phyloP scores from a whole-genome alignment of 306 rosid genomes.

The Albizia julibrissin region DNA sequence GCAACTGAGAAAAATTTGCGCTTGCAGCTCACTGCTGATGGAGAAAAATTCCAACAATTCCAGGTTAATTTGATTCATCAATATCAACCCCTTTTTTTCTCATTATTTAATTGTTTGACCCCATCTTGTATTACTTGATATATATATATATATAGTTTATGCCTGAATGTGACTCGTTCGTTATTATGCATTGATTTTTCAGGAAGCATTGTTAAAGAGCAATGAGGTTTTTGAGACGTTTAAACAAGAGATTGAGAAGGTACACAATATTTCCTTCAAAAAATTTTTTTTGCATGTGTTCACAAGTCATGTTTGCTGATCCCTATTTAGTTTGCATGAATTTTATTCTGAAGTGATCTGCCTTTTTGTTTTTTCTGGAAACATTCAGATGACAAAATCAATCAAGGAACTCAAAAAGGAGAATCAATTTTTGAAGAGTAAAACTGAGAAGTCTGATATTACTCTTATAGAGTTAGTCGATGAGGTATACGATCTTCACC shows the following conservation, averaged over 20 bases:
- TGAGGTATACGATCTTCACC: constrained; percentile 60
- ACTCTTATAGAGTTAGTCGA: constrained; percentile 82
- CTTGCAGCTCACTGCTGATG: constrained; percentile 84
- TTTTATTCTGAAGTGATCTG: constrained; percentile 18
- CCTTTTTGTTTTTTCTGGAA: constrained; percentile 30
- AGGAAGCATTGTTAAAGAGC: constrained; percentile 92
- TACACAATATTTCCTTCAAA: constrained; percentile 31
- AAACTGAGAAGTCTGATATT: constrained; percentile 81
- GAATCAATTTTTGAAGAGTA: constrained; percentile 87
- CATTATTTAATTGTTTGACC: not conserved
- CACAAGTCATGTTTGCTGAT: constrained; percentile 24
- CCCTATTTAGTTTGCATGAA: constrained; percentile 22
- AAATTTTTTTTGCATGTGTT: constrained; percentile 21
- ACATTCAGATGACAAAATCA: constrained; percentile 85
- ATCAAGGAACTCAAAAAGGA: constrained; percentile 95
- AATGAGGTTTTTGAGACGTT: constrained; percentile 91
- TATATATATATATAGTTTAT: not conserved
- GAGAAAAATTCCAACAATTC: constrained; percentile 93
- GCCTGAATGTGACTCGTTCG: constrained; percentile 18
- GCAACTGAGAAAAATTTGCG: constrained; percentile 85
- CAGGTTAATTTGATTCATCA: constrained; percentile 52
- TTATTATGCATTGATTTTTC: constrained; percentile 43
- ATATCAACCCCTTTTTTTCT: not conserved
- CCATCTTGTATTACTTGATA: constrained; percentile 4
- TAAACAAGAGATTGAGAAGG: constrained; percentile 92